Percentiles rank a stretch among this genome's conserved stretches.
Evolutionary conservation across 176 grass and related monocot genomes (phyloP).

Genomic region (Oryza longistaminata): DNA sequence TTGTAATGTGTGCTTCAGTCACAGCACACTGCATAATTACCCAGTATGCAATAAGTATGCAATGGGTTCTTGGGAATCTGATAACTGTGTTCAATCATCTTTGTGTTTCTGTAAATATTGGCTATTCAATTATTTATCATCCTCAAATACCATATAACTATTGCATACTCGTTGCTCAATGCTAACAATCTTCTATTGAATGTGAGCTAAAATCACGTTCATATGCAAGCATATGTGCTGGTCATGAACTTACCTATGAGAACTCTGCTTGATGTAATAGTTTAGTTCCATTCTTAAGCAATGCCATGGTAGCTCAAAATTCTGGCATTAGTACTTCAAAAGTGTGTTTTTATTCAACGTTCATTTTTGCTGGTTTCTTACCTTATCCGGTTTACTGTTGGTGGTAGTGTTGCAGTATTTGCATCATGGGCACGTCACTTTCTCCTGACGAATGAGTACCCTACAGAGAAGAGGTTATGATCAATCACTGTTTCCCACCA

Average conservation of each 20-base stretch:
- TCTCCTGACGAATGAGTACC: conserved; percentile 47
- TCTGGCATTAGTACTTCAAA: not conserved
- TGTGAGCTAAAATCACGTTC: not conserved
- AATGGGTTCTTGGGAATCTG: not conserved
- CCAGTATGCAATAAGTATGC: not conserved
- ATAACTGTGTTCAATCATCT: not conserved
- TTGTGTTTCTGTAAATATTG: not conserved
- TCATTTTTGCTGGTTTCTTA: not conserved
- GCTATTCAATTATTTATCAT: not conserved
- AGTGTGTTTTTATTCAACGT: not conserved
- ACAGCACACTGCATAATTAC: not conserved
- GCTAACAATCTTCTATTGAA: not conserved
- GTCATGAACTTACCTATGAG: not conserved
- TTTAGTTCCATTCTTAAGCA: not conserved
- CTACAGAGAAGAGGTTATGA: conserved; percentile 60
- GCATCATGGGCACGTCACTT: conserved; percentile 61
- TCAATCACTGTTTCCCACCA: not conserved
- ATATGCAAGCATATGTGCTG: not conserved
- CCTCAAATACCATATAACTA: not conserved
- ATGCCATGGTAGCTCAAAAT: not conserved
- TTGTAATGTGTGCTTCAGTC: not conserved
- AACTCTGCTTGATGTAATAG: not conserved
- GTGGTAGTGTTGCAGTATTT: conserved; percentile 81
- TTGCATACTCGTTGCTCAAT: not conserved
- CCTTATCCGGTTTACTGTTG: conserved; percentile 7